Evolutionary conservation across 805 yeast species (phyloP), one percentile per base, ranked within the genome.

Genomic region (Ogataea wickerhamii): DNA sequence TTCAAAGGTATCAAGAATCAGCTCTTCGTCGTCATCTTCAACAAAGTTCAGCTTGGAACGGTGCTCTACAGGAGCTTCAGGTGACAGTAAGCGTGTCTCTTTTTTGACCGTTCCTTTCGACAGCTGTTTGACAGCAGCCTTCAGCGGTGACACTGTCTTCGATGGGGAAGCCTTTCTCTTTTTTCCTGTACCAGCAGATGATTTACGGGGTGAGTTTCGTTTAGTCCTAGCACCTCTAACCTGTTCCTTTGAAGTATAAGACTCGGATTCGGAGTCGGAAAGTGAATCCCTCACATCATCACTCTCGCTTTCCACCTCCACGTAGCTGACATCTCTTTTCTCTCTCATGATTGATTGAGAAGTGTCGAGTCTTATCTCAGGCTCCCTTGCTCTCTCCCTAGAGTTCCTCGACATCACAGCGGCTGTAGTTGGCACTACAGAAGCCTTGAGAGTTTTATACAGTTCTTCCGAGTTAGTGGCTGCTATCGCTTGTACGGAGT

Each of bases 381-480:
- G 5, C 4, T 17, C 27, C 5, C 10, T 23, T 17, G 19, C 20
- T 24, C 44, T 51, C 37, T 53, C 27, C 17, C 25, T 28, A 6
- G 28, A 35, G n/a, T 8, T 26, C 16, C 17, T 14, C 16, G 17
- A 12, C 16, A 14, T 29, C 12, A 6, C 8, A 20, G 36, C 12
- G 6, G 18, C 5, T n/a, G 7, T 5, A 4, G 58, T 53, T 3
- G 63, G 53, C 2, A 58, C 52, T 5, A 58, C 50, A 1, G 69
- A 60, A 32, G 53, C 42, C 44, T 59, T 60, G 30, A 70, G 41
- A 22, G 40, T 47, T 10, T 55, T 58, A n/a, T 56, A 47, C 44
- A 70, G 66, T 27, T 54, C 60, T 23, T 54, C 51, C 3, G 56
- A 51, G 41, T 63, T 58, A 6, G 41, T 45, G 4, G 39, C 30